Evolutionary conservation across 1,284 basidiomycete species (phyloP).

Genomic region (Porodaedalea pini): DNA sequence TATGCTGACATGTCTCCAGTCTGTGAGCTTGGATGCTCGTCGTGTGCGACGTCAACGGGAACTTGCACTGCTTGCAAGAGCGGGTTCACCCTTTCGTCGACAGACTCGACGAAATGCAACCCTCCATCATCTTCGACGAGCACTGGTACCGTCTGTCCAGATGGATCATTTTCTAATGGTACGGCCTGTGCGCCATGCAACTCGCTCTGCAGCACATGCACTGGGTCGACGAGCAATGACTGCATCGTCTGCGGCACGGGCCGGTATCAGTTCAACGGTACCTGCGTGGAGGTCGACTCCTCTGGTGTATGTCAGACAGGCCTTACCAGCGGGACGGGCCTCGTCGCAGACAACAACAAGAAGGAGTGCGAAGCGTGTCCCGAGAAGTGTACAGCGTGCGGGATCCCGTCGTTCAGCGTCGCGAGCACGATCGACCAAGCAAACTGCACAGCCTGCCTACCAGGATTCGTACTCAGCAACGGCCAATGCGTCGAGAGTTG

Average conservation of each 20-base stretch:
- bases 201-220: slow-evolving; percentile 65
- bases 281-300: slow-evolving; percentile 58
- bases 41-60: slow-evolving; percentile 64
- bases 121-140: slow-evolving; percentile 44
- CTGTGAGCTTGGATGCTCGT: slow-evolving; percentile 66
- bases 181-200: slow-evolving; percentile 58
- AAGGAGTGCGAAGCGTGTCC: slow-evolving; percentile 77
- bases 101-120: slow-evolving; percentile 65
- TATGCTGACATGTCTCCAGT: slow-evolving; percentile 34
- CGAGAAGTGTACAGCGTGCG: slow-evolving; percentile 72
- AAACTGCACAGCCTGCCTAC: slow-evolving; percentile 73
- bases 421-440: slow-evolving; percentile 61
- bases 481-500: slow-evolving; percentile 67
- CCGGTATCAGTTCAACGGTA: slow-evolving; percentile 56
- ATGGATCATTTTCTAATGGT: slow-evolving; percentile 59
- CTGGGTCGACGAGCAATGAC: slow-evolving; percentile 61
- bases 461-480: slow-evolving; percentile 63
- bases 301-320: slow-evolving; percentile 60
- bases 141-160: slow-evolving; percentile 56
- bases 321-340: slow-evolving; percentile 35
- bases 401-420: slow-evolving; percentile 64
- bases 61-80: slow-evolving; percentile 66
- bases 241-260: slow-evolving; percentile 65
- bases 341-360: slow-evolving; percentile 80
- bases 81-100: slow-evolving; percentile 62